phyloP scores from a whole-genome alignment of 345 rosid species.

The Syzygium oleosum region DNA sequence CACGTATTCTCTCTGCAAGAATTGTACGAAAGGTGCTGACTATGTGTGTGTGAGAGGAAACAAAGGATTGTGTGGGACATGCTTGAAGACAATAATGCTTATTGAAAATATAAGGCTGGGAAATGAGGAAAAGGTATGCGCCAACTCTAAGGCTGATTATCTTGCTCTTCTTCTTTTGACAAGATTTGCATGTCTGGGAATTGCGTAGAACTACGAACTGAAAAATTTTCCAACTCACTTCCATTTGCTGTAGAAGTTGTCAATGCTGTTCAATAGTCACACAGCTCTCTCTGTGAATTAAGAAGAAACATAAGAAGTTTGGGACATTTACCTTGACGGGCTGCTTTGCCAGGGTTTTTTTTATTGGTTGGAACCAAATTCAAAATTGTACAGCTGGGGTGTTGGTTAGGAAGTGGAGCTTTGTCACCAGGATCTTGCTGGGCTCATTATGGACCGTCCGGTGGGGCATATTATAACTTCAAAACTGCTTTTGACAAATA shows the following conservation, averaged over 20 bases:
- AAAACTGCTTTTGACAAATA: neutral
- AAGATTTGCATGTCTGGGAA: neutral
- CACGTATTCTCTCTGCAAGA: slow-evolving; percentile 90
- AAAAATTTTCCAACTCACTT: neutral
- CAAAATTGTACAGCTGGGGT: neutral
- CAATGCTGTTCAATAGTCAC: neutral
- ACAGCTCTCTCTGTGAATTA: neutral
- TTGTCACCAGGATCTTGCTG: neutral
- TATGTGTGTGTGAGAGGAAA: slow-evolving; percentile 63
- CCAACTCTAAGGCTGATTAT: neutral
- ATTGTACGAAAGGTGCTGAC: slow-evolving; percentile 85
- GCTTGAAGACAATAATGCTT: slow-evolving; percentile 82
- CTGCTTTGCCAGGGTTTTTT: neutral
- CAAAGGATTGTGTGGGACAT: slow-evolving; percentile 89
- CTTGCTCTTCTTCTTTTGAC: neutral
- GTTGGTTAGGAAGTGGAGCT: neutral
- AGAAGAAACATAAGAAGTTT: neutral
- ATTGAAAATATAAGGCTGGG: slow-evolving; percentile 56
- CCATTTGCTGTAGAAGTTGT: neutral
- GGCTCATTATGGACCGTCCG: neutral
- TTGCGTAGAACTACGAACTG: neutral
- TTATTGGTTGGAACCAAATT: neutral
- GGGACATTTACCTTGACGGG: neutral
- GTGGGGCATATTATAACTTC: neutral
- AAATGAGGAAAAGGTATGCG: slow-evolving; percentile 57